These are phyloP conservation scores for Microthlaspi erraticum DNA, from an alignment of 345 rosid species.

Conservation along the genomic window DNA sequence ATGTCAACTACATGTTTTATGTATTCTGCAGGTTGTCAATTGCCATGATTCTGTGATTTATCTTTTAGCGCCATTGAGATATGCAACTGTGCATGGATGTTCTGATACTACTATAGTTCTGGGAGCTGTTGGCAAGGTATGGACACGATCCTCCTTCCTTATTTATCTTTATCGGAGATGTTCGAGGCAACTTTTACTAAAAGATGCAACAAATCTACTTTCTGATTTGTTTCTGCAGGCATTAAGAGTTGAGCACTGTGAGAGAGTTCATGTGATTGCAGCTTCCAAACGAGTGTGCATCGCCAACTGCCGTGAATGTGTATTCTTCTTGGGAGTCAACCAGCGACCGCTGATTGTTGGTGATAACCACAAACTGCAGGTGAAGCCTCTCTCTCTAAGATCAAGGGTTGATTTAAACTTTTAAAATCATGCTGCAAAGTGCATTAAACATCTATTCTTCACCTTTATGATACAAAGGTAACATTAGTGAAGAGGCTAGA, in stretches of 20 bases:
- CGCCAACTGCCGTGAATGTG: conserved; percentile 95
- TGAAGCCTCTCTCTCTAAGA: conserved; percentile 40
- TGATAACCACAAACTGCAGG: conserved; percentile 98
- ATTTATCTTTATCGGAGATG: not conserved
- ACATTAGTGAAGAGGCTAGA: not conserved
- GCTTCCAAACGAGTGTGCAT: conserved; percentile 91
- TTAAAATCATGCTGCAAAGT: not conserved
- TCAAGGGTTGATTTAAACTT: not conserved
- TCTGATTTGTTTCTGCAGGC: conserved; percentile 60
- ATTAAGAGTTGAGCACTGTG: conserved; percentile 93
- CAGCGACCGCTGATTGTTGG: conserved; percentile 98
- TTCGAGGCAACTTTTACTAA: conserved; percentile 10
- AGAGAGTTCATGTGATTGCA: conserved; percentile 93
- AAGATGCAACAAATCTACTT: conserved; percentile 10
- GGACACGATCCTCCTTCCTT: conserved; percentile 10
- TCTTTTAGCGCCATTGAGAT: conserved; percentile 90
- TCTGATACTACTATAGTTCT: conserved; percentile 95
- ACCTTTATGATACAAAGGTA: not conserved
- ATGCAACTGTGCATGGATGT: conserved; percentile 93
- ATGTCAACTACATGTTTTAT: conserved; percentile 22
- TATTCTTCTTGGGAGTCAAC: conserved; percentile 97
- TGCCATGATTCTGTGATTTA: conserved; percentile 97
- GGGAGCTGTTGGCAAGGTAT: conserved; percentile 99
- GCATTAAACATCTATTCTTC: conserved; percentile 2
- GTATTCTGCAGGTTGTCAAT: conserved; percentile 75